Percentiles rank a stretch among this genome's conserved stretches.
Evolutionary conservation across 2,329 filamentous ascomycete species (phyloP).

Genomic region (Arthrobotrys megalospora): DNA sequence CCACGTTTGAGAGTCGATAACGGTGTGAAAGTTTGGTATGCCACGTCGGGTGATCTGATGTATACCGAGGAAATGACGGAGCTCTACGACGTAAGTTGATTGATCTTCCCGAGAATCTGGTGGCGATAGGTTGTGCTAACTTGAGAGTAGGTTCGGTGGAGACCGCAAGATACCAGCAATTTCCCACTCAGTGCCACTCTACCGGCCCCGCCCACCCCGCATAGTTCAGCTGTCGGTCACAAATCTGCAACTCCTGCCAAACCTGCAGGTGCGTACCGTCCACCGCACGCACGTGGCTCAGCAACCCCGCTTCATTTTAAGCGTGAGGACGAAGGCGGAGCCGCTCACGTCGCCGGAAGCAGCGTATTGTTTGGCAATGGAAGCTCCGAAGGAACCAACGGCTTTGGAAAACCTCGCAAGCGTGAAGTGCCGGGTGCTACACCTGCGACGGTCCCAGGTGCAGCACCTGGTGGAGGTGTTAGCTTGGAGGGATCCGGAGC

Average conservation of each 20-base stretch:
- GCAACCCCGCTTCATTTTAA: slow-evolving; percentile 94
- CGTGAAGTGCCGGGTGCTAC: slow-evolving; percentile 91
- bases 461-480: slow-evolving; percentile 77
- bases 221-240: slow-evolving; percentile 85
- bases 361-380: slow-evolving; percentile 73
- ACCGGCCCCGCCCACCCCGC: slow-evolving; percentile 80
- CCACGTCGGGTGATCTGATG: slow-evolving; percentile 84
- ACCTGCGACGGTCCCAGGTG: slow-evolving; percentile 76
- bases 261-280: slow-evolving; percentile 95
- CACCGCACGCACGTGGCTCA: slow-evolving; percentile 90
- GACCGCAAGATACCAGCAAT: slow-evolving; percentile 78
- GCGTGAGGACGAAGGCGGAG: slow-evolving; percentile 95
- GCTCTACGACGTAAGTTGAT: slow-evolving; percentile 79
- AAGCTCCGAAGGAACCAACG: slow-evolving; percentile 74
- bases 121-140: background rate
- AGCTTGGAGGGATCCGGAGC: slow-evolving; percentile 77
- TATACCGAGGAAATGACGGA: slow-evolving; percentile 96
- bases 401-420: slow-evolving; percentile 73
- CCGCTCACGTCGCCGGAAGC: slow-evolving; percentile 77
- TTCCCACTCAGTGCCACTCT: slow-evolving; percentile 80
- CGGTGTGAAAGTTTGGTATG: slow-evolving; percentile 92
- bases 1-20: slow-evolving; percentile 97
- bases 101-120: slow-evolving; percentile 63
- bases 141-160: slow-evolving; percentile 75
- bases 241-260: slow-evolving; percentile 91